Evolutionary conservation across 495 filamentous ascomycete genomes (phyloP).

Genomic region (Aspergillus saccharolyticus): DNA sequence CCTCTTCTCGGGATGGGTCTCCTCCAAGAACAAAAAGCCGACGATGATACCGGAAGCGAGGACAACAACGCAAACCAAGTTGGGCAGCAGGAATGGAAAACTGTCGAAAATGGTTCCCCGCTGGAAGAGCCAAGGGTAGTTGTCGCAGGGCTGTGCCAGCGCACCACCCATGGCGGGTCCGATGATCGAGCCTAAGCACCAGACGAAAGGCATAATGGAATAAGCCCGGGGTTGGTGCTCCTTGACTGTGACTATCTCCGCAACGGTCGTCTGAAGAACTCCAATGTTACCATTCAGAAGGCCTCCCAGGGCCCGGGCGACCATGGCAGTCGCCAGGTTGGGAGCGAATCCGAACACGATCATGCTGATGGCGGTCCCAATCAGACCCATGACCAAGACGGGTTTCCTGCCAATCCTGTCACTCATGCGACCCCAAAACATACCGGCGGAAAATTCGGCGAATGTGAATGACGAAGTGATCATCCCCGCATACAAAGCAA

Average conservation of each 20-base stretch:
- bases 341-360: slow-evolving; percentile 87
- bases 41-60: slow-evolving; percentile 74
- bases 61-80: slow-evolving; percentile 79
- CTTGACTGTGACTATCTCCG: slow-evolving; percentile 84
- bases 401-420: slow-evolving; percentile 91
- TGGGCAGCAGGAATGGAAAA: slow-evolving; percentile 90
- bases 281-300: slow-evolving; percentile 94
- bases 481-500: slow-evolving; percentile 91
- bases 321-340: slow-evolving; percentile 74
- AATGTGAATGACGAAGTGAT: slow-evolving; percentile 96
- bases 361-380: slow-evolving; percentile 90
- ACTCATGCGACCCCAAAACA: slow-evolving; percentile 90
- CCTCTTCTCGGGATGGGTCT: slow-evolving; percentile 86
- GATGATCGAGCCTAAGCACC: slow-evolving; percentile 90
- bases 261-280: slow-evolving; percentile 91
- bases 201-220: slow-evolving; percentile 95
- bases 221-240: slow-evolving; percentile 90
- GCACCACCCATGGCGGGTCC: slow-evolving; percentile 87
- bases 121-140: slow-evolving; percentile 70
- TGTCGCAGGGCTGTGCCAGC: slow-evolving; percentile 78
- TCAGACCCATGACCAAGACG: slow-evolving; percentile 78
- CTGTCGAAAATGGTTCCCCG: slow-evolving; percentile 71
- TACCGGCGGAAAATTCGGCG: slow-evolving; percentile 84
- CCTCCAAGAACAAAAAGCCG: slow-evolving; percentile 87
- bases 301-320: slow-evolving; percentile 85